These are phyloP conservation scores for Casuarina equisetifolia DNA, from an alignment of 306 rosid genomes.

Conservation along the genomic window DNA sequence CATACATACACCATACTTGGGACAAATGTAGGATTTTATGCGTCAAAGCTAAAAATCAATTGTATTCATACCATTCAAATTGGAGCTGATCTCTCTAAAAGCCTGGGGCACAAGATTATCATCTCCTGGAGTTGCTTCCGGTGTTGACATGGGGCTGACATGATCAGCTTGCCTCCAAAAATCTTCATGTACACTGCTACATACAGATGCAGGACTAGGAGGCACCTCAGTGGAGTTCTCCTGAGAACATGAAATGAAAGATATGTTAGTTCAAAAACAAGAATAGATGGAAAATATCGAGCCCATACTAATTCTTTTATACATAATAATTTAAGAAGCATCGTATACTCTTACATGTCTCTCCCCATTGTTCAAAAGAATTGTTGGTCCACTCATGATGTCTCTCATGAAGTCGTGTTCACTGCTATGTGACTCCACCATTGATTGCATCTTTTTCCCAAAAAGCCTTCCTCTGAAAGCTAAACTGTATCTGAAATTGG, in stretches of 20 bases:
- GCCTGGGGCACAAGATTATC: constrained; percentile 58
- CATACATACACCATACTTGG: not conserved
- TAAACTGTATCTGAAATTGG: constrained; percentile 70
- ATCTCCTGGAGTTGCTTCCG: constrained; percentile 68
- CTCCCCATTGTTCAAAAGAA: constrained; percentile 61
- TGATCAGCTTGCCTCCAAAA: constrained; percentile 68
- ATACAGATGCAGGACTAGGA: constrained; percentile 97
- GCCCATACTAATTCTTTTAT: constrained; percentile 5
- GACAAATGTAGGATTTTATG: not conserved
- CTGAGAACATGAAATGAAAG: constrained; percentile 41
- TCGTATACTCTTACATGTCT: constrained; percentile 63
- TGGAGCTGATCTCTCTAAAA: constrained; percentile 84
- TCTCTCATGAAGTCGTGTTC: constrained; percentile 54
- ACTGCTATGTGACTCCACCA: constrained; percentile 45
- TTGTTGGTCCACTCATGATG: constrained; percentile 86
- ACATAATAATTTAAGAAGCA: not conserved
- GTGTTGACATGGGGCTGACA: constrained; percentile 77
- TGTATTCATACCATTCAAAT: constrained; percentile 61
- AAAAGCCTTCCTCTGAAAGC: constrained; percentile 71
- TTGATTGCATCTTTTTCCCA: constrained; percentile 70
- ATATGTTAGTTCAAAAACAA: constrained; percentile 28
- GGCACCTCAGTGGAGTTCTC: constrained; percentile 98
- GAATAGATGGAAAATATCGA: constrained; percentile 19
- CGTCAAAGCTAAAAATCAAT: not conserved
- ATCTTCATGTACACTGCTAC: constrained; percentile 91